A percentile compares a stretch with the other conserved stretches of the same genome.
These are phyloP conservation scores for Nicotiana sylvestris DNA, from an alignment of 257 asterid genomes.

Conservation along the genomic window DNA sequence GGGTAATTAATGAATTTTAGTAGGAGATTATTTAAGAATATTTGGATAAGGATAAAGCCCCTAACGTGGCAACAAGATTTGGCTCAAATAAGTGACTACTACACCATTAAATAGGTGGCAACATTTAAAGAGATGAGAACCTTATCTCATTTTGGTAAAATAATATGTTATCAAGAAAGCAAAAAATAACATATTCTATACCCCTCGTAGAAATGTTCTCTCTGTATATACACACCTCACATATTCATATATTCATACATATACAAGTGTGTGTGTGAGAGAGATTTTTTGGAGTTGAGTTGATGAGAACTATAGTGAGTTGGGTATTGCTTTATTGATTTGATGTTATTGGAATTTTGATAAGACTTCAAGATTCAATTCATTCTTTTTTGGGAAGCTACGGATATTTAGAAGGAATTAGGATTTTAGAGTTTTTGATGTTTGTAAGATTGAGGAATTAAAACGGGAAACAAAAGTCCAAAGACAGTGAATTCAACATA, in stretches of 20 bases:
- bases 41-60: too few species aligned
- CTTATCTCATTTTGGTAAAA: too few species aligned
- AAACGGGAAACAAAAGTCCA: slow-evolving; percentile 14
- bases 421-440: not conserved
- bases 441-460: not conserved
- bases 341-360: not conserved
- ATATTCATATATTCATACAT: not conserved
- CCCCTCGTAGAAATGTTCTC: not conserved
- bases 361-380: too few species aligned
- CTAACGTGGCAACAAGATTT: too few species aligned
- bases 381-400: not conserved
- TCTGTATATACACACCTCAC: not conserved
- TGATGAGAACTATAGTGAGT: not conserved
- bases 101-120: too few species aligned
- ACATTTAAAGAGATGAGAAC: too few species aligned
- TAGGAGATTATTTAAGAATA: too few species aligned
- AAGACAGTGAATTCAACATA: slow-evolving; percentile 58
- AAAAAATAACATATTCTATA: too few species aligned
- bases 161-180: too few species aligned
- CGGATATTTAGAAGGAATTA: not conserved
- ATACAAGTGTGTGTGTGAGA: not conserved
- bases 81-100: too few species aligned
- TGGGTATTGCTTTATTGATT: not conserved
- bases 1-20: too few species aligned
- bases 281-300: not conserved